Conservation (phyloP, 257 asterid genomes). For the Rauvolfia tetraphylla region DNA sequence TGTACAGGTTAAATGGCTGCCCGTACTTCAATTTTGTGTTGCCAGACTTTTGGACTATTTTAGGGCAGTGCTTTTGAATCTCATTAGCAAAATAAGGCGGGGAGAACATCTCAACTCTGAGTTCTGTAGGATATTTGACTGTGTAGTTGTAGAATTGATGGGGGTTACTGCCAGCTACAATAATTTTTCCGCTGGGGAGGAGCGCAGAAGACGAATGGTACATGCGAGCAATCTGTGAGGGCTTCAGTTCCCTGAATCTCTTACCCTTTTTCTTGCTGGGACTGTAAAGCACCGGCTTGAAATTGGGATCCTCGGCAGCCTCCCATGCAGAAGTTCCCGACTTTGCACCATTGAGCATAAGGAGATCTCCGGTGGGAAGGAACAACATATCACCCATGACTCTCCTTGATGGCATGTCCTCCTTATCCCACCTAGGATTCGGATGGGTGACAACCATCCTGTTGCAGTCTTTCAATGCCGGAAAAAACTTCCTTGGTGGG, state of each 20-base stretch:
- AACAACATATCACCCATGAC: constrained; percentile 76
- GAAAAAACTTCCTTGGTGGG: constrained; percentile 40
- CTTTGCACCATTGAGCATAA: constrained; percentile 61
- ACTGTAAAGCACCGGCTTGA: constrained; percentile 54
- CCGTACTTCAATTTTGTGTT: constrained; percentile 46
- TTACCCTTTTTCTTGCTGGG: constrained; percentile 40
- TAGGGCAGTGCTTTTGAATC: constrained; percentile 33
- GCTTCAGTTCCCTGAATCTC: constrained; percentile 44
- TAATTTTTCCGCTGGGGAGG: constrained; percentile 59
- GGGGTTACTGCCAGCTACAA: constrained; percentile 83
- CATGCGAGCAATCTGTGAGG: constrained; percentile 64
- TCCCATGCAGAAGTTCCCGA: constrained; percentile 81
- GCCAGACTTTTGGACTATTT: constrained; percentile 24
- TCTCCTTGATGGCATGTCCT: constrained; percentile 69
- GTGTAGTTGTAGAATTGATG: constrained; percentile 44
- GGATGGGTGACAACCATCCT: constrained; percentile 32
- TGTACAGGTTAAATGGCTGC: constrained; percentile 20
- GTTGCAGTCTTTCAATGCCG: constrained; percentile 66
- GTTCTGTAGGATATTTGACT: constrained; percentile 53
- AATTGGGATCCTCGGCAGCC: constrained; percentile 57
- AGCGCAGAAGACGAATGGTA: constrained; percentile 67
- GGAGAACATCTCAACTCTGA: constrained; percentile 72
- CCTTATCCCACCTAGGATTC: constrained; percentile 55
- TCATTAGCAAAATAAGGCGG: constrained; percentile 70
- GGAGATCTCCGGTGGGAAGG: constrained; percentile 69